Percentiles rank a stretch among this genome's conserved stretches.
phyloP scores from a whole-genome alignment of 768 basidiomycete genomes.

The Paxillus rubicundulus region DNA sequence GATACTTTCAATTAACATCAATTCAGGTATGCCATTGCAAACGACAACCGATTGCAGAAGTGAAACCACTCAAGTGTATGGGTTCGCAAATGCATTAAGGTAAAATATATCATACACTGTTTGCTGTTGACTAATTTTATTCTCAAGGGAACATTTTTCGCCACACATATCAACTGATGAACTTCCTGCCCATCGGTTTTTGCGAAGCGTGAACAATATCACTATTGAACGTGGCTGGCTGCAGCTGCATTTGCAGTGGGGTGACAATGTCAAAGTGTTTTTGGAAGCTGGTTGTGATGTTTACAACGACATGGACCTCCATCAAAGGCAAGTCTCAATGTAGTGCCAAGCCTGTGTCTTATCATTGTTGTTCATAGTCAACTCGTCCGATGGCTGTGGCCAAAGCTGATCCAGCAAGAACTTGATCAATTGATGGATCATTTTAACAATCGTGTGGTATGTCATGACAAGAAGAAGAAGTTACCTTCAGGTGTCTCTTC shows the following conservation, averaged over 20 bases:
- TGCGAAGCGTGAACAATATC: slow-evolving; percentile 30
- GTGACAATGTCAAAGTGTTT: slow-evolving; percentile 27
- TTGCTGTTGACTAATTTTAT: not conserved
- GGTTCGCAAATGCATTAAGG: slow-evolving; percentile 28
- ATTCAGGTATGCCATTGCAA: slow-evolving; percentile 33
- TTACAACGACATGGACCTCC: slow-evolving; percentile 22
- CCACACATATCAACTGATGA: slow-evolving; percentile 13
- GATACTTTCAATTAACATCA: too few relatives aligned
- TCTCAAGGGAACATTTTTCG: slow-evolving; percentile 20
- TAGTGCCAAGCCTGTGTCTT: too few relatives aligned
- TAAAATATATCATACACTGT: slow-evolving; percentile 1
- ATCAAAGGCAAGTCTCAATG: too few relatives aligned
- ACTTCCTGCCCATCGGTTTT: slow-evolving; percentile 27
- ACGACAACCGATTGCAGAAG: slow-evolving; percentile 33
- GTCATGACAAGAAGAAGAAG: too few relatives aligned
- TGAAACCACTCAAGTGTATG: slow-evolving; percentile 29
- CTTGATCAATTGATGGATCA: too few relatives aligned
- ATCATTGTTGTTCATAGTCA: slow-evolving; percentile 14
- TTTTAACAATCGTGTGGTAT: too few relatives aligned
- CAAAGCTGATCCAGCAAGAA: slow-evolving; percentile 25
- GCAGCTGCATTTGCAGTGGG: too few relatives aligned
- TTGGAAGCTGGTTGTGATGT: slow-evolving; percentile 18
- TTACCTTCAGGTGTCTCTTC: too few relatives aligned
- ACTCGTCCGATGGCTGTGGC: slow-evolving; percentile 33
- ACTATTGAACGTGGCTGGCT: slow-evolving; percentile 31